Evolutionary conservation across 148 eudicot species (phyloP), one percentile per base, ranked within the genome.

Genomic region (Vaccinium macrocarpon): DNA sequence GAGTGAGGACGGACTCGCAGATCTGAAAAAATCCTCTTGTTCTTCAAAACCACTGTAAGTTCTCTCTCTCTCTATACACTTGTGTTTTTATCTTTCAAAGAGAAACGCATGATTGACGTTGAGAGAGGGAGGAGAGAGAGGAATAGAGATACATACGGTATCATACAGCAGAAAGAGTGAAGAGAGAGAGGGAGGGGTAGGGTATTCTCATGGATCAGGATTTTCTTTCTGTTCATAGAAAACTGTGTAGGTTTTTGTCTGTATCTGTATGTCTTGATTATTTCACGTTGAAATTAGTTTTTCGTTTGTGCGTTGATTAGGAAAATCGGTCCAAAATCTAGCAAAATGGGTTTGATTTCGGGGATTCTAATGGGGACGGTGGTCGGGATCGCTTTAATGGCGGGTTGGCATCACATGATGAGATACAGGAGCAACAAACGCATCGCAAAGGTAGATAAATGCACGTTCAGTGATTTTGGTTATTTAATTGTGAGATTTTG

Each of bases 401-500:
- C 97, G 29, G 99, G 95, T 48, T 96, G 95, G 99, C 87, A 84
- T 27, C 92, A 91, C 11, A 96, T 96, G 99, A 96, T 96, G 99
- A 81, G 82, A 56, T 88, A 92, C 75, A 91, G 99, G 38, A 88
- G 90, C 88, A 88, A 82, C 21, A 92, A 96, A 87, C 98, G 99
- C 10, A 74, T 87, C 59, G 83, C 93, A 2, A 95, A 95, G 98
- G 98, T 96, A 87, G 27, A 75, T 35, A 62, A 8, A 12, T 76
- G 29, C 29, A 23, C 68, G 15, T 56, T 42, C 32, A 46, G 18
- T 49, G 35, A 49, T 32, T 27, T 38, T 86, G 49, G 9, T 16
- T 50, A 3, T 72, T 46, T 46, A 8, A 7, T 16, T 7, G 8
- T 25, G 25, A 14, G 11, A 29, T 62, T 21, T 18, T 75, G 38